Evolutionary conservation across 768 basidiomycete genomes (phyloP).

Genomic region (Naganishia antarctica): DNA sequence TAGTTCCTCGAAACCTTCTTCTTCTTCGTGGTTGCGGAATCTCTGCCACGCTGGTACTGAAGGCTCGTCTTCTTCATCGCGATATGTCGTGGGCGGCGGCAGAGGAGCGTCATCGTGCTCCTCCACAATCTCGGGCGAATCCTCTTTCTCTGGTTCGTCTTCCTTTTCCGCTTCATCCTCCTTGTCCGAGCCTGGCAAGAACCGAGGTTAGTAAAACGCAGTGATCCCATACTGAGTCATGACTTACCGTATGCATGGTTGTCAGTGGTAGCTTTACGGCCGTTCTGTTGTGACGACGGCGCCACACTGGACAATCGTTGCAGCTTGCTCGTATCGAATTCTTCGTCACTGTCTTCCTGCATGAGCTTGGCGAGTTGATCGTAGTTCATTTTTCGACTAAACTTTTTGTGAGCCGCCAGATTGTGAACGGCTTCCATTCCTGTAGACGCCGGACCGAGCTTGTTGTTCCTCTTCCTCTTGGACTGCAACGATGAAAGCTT

Average conservation of each 20-base stretch:
- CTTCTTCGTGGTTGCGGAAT: slow-evolving; percentile 20
- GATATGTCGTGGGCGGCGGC: neutral
- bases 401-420: slow-evolving; percentile 23
- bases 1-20: slow-evolving; percentile 22
- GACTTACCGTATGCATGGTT: slow-evolving; percentile 22
- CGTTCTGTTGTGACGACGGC: slow-evolving; percentile 1
- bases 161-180: slow-evolving; percentile 17
- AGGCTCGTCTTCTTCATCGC: slow-evolving; percentile 14
- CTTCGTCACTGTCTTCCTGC: slow-evolving; percentile 11
- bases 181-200: neutral
- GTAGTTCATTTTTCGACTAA: slow-evolving; percentile 30
- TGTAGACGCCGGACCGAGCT: slow-evolving; percentile 13
- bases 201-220: neutral
- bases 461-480: slow-evolving; percentile 22
- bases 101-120: slow-evolving; percentile 11
- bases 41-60: neutral
- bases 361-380: slow-evolving; percentile 17
- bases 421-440: slow-evolving; percentile 20
- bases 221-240: too few relatives aligned
- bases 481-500: neutral
- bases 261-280: neutral
- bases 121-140: slow-evolving; percentile 13
- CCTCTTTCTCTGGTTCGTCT: slow-evolving; percentile 5
- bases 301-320: slow-evolving; percentile 7
- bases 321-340: neutral